Evolutionary conservation across 345 rosid species (phyloP).

Genomic region (Melastoma malabathricum): DNA sequence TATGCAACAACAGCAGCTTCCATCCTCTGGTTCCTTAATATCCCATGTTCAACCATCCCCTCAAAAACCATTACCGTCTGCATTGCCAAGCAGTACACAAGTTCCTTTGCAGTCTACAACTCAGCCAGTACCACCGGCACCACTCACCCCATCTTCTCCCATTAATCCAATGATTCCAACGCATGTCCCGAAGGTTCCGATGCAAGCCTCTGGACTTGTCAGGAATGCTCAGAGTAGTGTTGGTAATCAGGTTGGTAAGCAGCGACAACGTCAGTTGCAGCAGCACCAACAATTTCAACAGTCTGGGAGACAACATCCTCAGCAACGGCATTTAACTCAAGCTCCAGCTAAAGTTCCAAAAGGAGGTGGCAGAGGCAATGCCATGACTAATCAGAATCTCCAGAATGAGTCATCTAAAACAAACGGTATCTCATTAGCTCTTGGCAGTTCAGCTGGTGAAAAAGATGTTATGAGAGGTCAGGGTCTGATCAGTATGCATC

Average conservation of each 20-base stretch:
- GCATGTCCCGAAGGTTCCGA: constrained; percentile 47
- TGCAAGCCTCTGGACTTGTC: constrained; percentile 45
- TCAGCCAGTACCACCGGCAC: constrained; percentile 44
- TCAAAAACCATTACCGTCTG: constrained; percentile 63
- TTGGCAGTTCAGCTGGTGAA: constrained; percentile 47
- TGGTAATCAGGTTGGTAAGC: constrained; percentile 69
- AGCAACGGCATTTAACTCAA: constrained; percentile 54
- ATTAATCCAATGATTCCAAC: constrained; percentile 34
- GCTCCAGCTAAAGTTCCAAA: constrained; percentile 46
- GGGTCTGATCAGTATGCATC: constrained; percentile 30
- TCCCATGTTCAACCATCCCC: constrained; percentile 51
- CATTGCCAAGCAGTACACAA: constrained; percentile 58
- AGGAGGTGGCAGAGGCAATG: constrained; percentile 79
- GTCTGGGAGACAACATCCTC: constrained; percentile 77
- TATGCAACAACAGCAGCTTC: constrained; percentile 43
- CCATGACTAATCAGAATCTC: constrained; percentile 48
- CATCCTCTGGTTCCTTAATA: constrained; percentile 41
- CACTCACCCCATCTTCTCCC: constrained; percentile 44
- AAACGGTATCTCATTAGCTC: constrained; percentile 47
- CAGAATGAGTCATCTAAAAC: constrained; percentile 49
- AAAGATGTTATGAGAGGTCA: constrained; percentile 60
- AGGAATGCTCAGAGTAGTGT: constrained; percentile 45
- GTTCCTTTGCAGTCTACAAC: constrained; percentile 43
- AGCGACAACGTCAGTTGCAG: constrained; percentile 55
- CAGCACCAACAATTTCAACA: constrained; percentile 68